Base-by-base conservation (phyloP, 83 land plant species). In the Diphasiastrum complanatum region DNA sequence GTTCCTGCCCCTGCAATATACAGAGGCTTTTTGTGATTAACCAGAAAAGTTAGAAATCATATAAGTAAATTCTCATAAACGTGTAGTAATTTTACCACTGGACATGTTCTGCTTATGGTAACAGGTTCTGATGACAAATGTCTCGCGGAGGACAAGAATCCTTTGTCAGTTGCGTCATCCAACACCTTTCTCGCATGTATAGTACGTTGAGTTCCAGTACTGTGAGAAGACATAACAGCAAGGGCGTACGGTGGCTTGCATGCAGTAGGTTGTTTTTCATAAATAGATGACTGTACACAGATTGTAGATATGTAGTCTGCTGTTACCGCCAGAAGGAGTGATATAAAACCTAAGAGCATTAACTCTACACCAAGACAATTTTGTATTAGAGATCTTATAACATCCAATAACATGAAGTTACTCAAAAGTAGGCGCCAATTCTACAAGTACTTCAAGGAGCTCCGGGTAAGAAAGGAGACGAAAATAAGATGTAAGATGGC, bases 281-380 rank as follows among this genome's bases (percentile, higher is more conserved):
- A n/a, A n/a, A n/a, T n/a, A n/a, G n/a, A n/a, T n/a, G 61, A 33
- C 0, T 78, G 45, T 34, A 83, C 51, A 46, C 84, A 83, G 0
- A 81, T 67, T 4, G 58, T 27, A 6, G 81, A 72, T 14, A 83
- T 75, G 0, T 66, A 35, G 5, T 25, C 56, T 41, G 72, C 68
- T 12, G 47, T 4, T 6, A 81, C 70, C 8, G 66, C 62, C 45
- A 83, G 61, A 25, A 83, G 61, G 10, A 83, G 61, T 5, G 87
- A 81, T 30, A 83, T 75, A 61, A 83, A 81, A 32, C 87, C 87
- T 65, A 83, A 3, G 12, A 83, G 72, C 87, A 83, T 83, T 51
- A 83, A 63, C 76, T 83, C 87, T n/a, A n/a, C n/a, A n/a, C n/a
- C n/a, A n/a, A n/a, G n/a, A n/a, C n/a, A n/a, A n/a, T n/a, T n/a